phyloP scores from a whole-genome alignment of 176 grass and related monocot genomes.

The Hsuehochloa calcarea region DNA sequence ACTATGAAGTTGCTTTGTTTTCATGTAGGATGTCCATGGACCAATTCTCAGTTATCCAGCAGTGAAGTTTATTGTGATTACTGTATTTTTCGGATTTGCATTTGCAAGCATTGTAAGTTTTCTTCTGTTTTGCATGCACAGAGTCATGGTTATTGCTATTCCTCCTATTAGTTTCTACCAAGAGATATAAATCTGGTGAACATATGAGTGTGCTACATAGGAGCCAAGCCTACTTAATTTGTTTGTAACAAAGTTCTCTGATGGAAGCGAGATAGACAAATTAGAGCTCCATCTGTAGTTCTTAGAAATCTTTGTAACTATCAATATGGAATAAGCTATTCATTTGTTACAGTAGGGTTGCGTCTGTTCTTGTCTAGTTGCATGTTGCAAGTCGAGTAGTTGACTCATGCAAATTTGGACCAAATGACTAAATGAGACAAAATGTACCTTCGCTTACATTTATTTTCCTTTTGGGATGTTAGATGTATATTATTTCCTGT shows the following conservation, averaged over 20 bases:
- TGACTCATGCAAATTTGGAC: not conserved
- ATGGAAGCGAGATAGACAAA: conserved; percentile 6
- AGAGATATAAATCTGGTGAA: conserved; percentile 4
- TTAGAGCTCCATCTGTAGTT: conserved; percentile 13
- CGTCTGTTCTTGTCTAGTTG: conserved; percentile 21
- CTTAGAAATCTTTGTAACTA: conserved; percentile 16
- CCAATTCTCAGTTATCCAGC: conserved; percentile 64
- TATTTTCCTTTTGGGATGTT: not conserved
- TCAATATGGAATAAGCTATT: conserved; percentile 13
- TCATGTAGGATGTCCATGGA: conserved; percentile 70
- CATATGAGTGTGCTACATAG: conserved; percentile 3
- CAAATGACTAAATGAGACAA: not conserved
- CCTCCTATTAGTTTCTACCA: conserved; percentile 9
- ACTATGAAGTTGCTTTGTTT: conserved; percentile 3
- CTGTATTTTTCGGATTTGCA: conserved; percentile 79
- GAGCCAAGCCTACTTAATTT: not conserved
- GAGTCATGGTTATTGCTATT: conserved; percentile 23
- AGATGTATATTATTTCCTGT: no score
- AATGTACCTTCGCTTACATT: not conserved
- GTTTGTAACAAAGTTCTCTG: conserved; percentile 17
- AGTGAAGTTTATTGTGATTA: conserved; percentile 80
- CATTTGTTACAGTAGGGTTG: not conserved
- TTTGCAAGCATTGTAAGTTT: conserved; percentile 89
- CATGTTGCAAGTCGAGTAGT: not conserved
- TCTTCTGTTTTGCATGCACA: conserved; percentile 12